A percentile compares a stretch with the other conserved stretches of the same genome.
Conservation (phyloP, 768 basidiomycete genomes). For the Ephemerocybe angulata region DNA sequence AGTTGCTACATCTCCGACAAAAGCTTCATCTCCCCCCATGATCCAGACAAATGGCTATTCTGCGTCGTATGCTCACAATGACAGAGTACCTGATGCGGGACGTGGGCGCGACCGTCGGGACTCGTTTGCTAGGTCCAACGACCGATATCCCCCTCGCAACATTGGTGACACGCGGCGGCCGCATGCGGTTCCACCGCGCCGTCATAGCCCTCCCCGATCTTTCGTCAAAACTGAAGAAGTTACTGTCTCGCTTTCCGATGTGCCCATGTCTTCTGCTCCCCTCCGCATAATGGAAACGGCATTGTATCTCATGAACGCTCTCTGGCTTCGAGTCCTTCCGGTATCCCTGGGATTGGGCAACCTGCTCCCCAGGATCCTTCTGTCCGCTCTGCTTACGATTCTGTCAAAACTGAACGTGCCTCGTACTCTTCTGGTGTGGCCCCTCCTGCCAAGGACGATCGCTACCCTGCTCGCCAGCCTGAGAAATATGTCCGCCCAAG, state of each 20-base stretch:
- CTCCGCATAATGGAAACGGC: not conserved
- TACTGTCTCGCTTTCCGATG: conserved; percentile 7
- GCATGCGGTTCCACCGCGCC: too few species aligned
- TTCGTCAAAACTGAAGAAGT: conserved; percentile 9
- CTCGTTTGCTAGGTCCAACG: too few species aligned
- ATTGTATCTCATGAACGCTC: conserved; percentile 3
- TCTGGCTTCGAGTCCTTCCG: not conserved
- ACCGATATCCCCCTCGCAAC: too few species aligned
- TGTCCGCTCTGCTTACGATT: not conserved
- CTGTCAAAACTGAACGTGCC: not conserved
- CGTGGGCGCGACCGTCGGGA: too few species aligned
- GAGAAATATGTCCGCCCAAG: not conserved
- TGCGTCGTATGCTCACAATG: conserved; percentile 5
- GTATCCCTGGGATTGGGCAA: not conserved
- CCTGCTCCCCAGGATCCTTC: not conserved
- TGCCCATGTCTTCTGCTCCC: conserved; percentile 1
- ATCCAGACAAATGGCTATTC: conserved; percentile 8
- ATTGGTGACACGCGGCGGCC: too few species aligned
- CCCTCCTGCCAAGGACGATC: not conserved
- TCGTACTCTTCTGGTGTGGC: not conserved
- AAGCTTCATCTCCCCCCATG: conserved; percentile 1
- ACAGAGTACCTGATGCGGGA: too few species aligned
- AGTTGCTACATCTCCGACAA: conserved; percentile 1
- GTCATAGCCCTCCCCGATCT: not conserved
- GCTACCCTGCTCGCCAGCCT: not conserved